Evolutionary conservation across 305 asterid species (phyloP), one percentile per base, ranked within the genome.

Genomic region (Fraxinus ornus): DNA sequence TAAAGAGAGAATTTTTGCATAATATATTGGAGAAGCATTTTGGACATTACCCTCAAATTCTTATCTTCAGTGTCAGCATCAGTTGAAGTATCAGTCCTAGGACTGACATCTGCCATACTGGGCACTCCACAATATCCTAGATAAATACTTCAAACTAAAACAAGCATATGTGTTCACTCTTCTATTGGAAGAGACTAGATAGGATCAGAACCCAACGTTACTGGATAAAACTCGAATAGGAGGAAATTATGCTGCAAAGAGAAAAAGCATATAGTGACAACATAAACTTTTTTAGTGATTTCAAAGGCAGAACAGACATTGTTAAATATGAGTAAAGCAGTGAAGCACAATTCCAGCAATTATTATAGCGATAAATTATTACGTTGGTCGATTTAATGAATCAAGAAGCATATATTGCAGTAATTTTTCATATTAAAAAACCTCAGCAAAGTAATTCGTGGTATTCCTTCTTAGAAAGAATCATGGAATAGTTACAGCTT

Each of bases 41-140:
- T n/a, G 19, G 73, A 76, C 47, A 82, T 86, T 86, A 95, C 99
- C 97, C 95, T 88, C 84, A 86, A 82, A 83, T 90, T 89, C 86
- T 87, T 94, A 76, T 94, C 97, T 81, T 95, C 98, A 1, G 99
- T 95, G 82, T 94, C 97, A 30, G 93, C 99, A 89, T 95, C 99
- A 17, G 98, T 91, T 37, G 98, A 94, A 81, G 95, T 84, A 89
- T 94, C 98, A 26, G 97, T 88, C 89, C 87, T 88, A 30, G 97
- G 92, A 89, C 99, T 94, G 88, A 84, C 89, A 82, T 89, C 97
- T 49, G 93, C 96, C 97, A 95, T 93, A 80, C 78, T 82, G 81
- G 87, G 77, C 74, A 52, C 90, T 77, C 87, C 83, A 85, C 85
- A 80, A 87, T 80, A 86, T 76, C 83, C 84, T 35, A 75, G 81